Conservation (phyloP, 768 basidiomycete genomes). For the Tulasnella sp. region DNA sequence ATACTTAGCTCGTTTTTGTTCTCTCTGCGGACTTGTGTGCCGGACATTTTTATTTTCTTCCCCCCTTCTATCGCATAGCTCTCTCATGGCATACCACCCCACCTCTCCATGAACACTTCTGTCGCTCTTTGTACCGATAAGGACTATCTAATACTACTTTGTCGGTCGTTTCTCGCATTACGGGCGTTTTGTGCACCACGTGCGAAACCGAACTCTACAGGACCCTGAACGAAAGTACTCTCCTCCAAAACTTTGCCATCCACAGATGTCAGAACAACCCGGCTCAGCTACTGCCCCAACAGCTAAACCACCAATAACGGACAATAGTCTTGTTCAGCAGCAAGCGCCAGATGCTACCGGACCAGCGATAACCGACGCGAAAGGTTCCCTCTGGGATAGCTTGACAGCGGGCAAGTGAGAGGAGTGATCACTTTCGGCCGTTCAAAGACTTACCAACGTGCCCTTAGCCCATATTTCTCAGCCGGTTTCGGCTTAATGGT, state of each 20-base stretch:
- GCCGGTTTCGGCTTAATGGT: slow-evolving; percentile 99
- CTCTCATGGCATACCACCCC: background rate
- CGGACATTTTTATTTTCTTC: background rate
- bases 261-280: background rate
- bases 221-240: background rate
- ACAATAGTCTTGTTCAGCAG: no score
- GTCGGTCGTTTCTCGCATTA: background rate
- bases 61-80: background rate
- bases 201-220: background rate
- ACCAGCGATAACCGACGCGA: background rate
- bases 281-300: no score
- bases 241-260: background rate
- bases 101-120: background rate
- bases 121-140: background rate
- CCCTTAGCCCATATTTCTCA: slow-evolving; percentile 83
- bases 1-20: background rate
- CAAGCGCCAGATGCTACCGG: no score
- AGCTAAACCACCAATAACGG: no score
- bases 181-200: background rate
- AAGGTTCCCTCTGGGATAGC: slow-evolving; percentile 2
- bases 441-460: background rate
- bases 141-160: background rate
- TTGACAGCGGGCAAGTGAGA: slow-evolving; percentile 13
- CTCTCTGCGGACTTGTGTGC: background rate
- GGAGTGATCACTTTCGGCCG: background rate